Evolutionary conservation across 2,329 filamentous ascomycete species (phyloP).

Genomic region (Pseudogymnoascus sp.): DNA sequence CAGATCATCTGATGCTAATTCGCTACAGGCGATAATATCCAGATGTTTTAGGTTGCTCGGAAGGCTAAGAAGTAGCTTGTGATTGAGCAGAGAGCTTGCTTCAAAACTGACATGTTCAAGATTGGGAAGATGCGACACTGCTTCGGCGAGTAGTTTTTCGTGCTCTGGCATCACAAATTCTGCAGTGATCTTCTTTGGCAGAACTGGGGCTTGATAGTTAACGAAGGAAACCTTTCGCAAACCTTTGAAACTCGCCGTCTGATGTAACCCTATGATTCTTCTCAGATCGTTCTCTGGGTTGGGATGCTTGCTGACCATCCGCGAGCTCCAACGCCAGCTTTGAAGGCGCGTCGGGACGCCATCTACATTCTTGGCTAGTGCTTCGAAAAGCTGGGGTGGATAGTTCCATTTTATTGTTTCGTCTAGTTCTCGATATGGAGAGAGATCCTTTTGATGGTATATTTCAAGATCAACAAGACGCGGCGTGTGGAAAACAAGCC

Average conservation of each 20-base stretch:
- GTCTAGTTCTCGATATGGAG: constrained; percentile 56
- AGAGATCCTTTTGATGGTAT: constrained; percentile 60
- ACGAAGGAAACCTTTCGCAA: constrained; percentile 53
- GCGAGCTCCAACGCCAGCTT: constrained; percentile 57
- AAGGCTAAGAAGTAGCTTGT: constrained; percentile 59
- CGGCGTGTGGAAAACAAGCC: constrained; percentile 57
- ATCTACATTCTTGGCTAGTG: constrained; percentile 42
- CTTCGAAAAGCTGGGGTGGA: constrained; percentile 55
- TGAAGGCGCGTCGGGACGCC: constrained; percentile 28
- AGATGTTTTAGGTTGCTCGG: constrained; percentile 60
- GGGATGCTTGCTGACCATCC: constrained; percentile 40
- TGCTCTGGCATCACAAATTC: constrained; percentile 31
- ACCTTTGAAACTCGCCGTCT: constrained; percentile 46
- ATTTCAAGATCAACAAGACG: constrained; percentile 65
- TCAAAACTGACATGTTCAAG: constrained; percentile 66
- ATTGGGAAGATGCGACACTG: constrained; percentile 48
- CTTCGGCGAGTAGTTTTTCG: constrained; percentile 34
- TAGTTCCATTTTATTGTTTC: constrained; percentile 62
- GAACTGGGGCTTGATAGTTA: constrained; percentile 55
- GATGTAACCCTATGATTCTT: constrained; percentile 39
- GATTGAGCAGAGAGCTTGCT: constrained; percentile 65
- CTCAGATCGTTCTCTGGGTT: constrained; percentile 41
- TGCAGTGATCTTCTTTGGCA: constrained; percentile 19
- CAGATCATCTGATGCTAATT: constrained; percentile 61
- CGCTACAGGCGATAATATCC: constrained; percentile 72